These are phyloP conservation scores for Echria macrotheca DNA, from an alignment of 495 filamentous ascomycete species.

Conservation along the genomic window DNA sequence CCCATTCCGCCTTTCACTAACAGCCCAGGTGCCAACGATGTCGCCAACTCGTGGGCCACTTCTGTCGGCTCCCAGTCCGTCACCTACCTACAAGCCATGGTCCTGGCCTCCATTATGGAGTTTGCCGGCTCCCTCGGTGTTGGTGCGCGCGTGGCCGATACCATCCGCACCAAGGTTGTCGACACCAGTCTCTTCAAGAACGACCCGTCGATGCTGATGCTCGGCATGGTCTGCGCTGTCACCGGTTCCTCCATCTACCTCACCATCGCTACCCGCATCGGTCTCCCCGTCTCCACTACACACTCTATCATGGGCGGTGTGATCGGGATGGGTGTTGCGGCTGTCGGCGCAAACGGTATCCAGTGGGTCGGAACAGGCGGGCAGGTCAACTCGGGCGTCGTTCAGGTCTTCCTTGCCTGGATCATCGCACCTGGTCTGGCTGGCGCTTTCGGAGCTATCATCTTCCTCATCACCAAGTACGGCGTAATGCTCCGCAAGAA, in stretches of 20 bases:
- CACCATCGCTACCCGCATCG: constrained; percentile 47
- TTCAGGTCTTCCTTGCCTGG: constrained; percentile 47
- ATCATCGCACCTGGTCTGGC: constrained; percentile 56
- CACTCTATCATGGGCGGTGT: constrained; percentile 59
- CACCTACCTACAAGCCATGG: constrained; percentile 59
- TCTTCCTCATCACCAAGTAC: constrained; percentile 62
- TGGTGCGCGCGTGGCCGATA: constrained; percentile 58
- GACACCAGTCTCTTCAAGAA: constrained; percentile 43
- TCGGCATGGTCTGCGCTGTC: constrained; percentile 60
- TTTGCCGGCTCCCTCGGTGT: constrained; percentile 60
- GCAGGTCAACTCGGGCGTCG: constrained; percentile 41
- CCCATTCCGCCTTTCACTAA: too few relatives aligned
- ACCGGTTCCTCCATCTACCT: constrained; percentile 56
- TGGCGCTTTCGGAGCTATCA: constrained; percentile 50
- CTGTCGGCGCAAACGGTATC: constrained; percentile 42
- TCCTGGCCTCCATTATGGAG: constrained; percentile 61
- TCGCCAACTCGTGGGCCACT: constrained; percentile 70
- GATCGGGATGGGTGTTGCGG: constrained; percentile 59
- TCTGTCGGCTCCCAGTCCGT: constrained; percentile 63
- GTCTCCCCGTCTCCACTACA: constrained; percentile 58
- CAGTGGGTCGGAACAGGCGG: constrained; percentile 48
- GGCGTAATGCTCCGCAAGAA: constrained; percentile 54
- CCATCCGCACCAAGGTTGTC: constrained; percentile 63
- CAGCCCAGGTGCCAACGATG: constrained; percentile 62
- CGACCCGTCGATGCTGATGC: constrained; percentile 50